Evolutionary conservation across 164 flowering plant species (phyloP).

Genomic region (Litsea cubeba): DNA sequence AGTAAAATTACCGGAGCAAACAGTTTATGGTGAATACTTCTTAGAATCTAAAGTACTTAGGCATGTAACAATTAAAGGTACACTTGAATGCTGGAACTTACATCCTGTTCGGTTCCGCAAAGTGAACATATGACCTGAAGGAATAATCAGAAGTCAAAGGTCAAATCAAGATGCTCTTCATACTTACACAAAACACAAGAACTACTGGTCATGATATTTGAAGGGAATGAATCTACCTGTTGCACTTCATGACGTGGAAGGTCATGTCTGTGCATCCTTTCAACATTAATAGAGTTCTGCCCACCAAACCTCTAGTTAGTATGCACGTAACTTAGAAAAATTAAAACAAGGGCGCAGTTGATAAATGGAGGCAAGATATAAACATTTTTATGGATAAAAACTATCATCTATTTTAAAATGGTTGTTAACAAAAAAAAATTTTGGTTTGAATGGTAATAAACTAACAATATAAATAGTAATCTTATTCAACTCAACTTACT

Average conservation of each 20-base stretch:
- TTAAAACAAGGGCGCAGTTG: background rate
- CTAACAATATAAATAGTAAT: too few relatives aligned
- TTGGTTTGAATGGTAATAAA: too few relatives aligned
- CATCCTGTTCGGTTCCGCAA: constrained; percentile 88
- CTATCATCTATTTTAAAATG: too few relatives aligned
- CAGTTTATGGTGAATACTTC: background rate
- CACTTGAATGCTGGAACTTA: constrained; percentile 19
- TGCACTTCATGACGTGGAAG: constrained; percentile 73
- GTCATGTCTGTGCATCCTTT: constrained; percentile 60
- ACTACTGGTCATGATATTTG: background rate
- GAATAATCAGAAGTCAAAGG: background rate
- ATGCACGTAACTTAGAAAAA: background rate
- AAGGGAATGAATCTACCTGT: constrained; percentile 37
- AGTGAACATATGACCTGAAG: constrained; percentile 81
- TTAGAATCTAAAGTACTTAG: background rate
- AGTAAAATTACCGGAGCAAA: background rate
- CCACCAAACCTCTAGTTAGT: constrained; percentile 4
- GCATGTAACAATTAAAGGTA: background rate
- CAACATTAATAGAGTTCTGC: constrained; percentile 65
- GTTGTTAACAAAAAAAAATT: too few relatives aligned
- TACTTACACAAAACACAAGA: background rate
- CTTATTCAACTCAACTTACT: background rate
- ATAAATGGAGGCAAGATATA: background rate
- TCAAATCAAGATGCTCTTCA: background rate
- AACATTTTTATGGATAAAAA: too few relatives aligned